Percentiles rank a stretch among this genome's conserved stretches.
These are phyloP conservation scores for Strigomonas culicis DNA, from an alignment of 208 protist genomes.

Conservation along the genomic window DNA sequence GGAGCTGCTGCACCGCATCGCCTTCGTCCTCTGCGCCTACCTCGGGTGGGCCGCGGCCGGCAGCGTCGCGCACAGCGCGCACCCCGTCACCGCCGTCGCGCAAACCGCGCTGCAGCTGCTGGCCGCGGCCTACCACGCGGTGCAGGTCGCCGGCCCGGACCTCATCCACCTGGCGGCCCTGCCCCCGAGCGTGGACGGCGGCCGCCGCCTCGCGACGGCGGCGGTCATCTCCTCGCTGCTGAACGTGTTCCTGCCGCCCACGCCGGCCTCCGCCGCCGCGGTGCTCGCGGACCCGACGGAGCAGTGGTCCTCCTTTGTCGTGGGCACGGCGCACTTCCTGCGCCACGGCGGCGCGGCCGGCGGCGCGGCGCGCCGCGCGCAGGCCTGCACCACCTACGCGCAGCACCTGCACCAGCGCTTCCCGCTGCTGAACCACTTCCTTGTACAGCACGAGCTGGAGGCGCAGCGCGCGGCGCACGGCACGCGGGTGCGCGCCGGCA, in stretches of 20 bases:
- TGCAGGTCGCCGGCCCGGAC: slow-evolving; percentile 50
- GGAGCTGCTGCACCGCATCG: slow-evolving; percentile 50
- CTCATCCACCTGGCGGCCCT: slow-evolving; percentile 23
- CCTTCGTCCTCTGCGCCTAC: slow-evolving; percentile 47
- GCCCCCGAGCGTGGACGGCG: slow-evolving; percentile 8
- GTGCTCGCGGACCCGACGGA: slow-evolving; percentile 19
- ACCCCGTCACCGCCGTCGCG: slow-evolving; percentile 12
- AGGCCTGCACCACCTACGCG: slow-evolving; percentile 51
- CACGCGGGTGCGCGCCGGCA: slow-evolving; percentile 31
- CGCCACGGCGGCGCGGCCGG: slow-evolving; percentile 30
- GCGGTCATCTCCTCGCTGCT: not conserved
- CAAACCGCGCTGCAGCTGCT: slow-evolving; percentile 40
- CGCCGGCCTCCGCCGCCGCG: slow-evolving; percentile 9
- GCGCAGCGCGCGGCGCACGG: slow-evolving; percentile 36
- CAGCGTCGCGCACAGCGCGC: slow-evolving; percentile 14
- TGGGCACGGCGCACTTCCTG: slow-evolving; percentile 46
- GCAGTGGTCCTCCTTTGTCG: slow-evolving; percentile 17
- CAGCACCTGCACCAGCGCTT: slow-evolving; percentile 43
- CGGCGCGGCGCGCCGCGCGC: slow-evolving; percentile 10
- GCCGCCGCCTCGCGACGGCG: not conserved
- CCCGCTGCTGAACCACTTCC: slow-evolving; percentile 69
- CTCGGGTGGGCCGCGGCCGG: slow-evolving; percentile 41
- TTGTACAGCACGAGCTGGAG: slow-evolving; percentile 44
- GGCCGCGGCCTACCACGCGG: slow-evolving; percentile 62
- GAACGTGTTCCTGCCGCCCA: slow-evolving; percentile 6